Evolutionary conservation across 1,139 yeast species (phyloP).

Genomic region (Hansenula anomala): DNA sequence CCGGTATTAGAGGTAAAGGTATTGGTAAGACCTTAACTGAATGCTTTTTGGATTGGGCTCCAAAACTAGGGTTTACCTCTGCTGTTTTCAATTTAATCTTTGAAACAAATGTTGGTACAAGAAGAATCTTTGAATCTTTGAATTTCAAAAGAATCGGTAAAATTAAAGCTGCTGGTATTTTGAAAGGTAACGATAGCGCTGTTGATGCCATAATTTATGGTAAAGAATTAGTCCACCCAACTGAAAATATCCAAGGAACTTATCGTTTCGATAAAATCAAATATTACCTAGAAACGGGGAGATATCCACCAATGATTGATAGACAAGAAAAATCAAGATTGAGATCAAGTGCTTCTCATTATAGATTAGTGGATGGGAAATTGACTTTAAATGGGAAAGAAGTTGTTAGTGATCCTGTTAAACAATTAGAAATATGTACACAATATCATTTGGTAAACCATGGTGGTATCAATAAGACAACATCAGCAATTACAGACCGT

Average conservation of each 20-base stretch:
- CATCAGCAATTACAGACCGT: conserved; percentile 68
- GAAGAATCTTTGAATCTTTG: conserved; percentile 73
- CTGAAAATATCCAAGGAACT: conserved; percentile 12
- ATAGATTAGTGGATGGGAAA: conserved; percentile 64
- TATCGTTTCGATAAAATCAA: conserved; percentile 69
- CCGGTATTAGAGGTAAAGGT: conserved; percentile 90
- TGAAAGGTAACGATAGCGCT: conserved; percentile 78
- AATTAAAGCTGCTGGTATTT: conserved; percentile 77
- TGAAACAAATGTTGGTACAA: conserved; percentile 81
- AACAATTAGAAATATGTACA: conserved; percentile 73
- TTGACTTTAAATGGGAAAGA: conserved; percentile 75
- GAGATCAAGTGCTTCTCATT: conserved; percentile 78
- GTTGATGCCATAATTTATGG: conserved; percentile 80
- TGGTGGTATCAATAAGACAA: conserved; percentile 89
- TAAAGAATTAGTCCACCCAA: conserved; percentile 34
- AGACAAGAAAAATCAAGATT: conserved; percentile 82
- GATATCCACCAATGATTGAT: conserved; percentile 79
- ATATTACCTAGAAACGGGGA: conserved; percentile 76
- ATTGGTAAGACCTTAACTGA: conserved; percentile 83
- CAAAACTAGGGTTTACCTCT: conserved; percentile 78
- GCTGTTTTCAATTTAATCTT: conserved; percentile 82
- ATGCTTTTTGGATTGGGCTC: conserved; percentile 88
- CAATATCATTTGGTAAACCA: conserved; percentile 66
- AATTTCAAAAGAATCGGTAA: conserved; percentile 77
- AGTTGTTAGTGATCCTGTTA: conserved; percentile 70